Percentiles rank a stretch among this genome's conserved stretches.
Conservation (phyloP, 2,329 filamentous ascomycete species). For the Arthrobotrys megalospora region DNA sequence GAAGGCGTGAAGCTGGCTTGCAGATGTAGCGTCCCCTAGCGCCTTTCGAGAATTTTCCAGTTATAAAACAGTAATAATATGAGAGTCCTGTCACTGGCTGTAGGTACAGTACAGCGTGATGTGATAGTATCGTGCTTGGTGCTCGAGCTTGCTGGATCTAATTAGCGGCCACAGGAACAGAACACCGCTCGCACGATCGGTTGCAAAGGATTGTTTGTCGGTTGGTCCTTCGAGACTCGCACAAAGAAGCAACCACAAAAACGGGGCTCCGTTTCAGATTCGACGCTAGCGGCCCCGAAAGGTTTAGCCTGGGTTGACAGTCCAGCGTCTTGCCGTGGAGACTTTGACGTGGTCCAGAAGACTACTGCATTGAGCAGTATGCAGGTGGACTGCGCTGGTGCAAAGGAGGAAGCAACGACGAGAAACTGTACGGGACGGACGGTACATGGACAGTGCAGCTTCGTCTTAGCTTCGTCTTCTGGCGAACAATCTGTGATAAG, state of each 20-base stretch:
- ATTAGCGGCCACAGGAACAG: slow-evolving; percentile 33
- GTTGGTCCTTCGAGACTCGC: slow-evolving; percentile 16
- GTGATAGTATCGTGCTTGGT: slow-evolving; percentile 44
- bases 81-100: slow-evolving; percentile 24
- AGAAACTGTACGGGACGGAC: slow-evolving; percentile 53
- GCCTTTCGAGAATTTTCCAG: slow-evolving; percentile 61
- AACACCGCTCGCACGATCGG: slow-evolving; percentile 45
- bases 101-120: slow-evolving; percentile 54
- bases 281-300: slow-evolving; percentile 50
- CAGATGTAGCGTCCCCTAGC: slow-evolving; percentile 56
- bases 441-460: neutral
- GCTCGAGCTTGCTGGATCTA: slow-evolving; percentile 25
- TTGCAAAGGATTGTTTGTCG: slow-evolving; percentile 26
- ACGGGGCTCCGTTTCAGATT: slow-evolving; percentile 60
- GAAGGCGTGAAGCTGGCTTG: slow-evolving; percentile 59
- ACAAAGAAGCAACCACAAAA: slow-evolving; percentile 50
- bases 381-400: slow-evolving; percentile 29
- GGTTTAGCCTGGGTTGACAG: slow-evolving; percentile 41
- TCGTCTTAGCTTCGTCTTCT: neutral
- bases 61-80: slow-evolving; percentile 51
- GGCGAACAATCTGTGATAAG: slow-evolving; percentile 47
- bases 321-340: slow-evolving; percentile 46
- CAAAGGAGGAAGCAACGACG: slow-evolving; percentile 55
- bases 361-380: slow-evolving; percentile 51
- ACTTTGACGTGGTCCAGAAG: slow-evolving; percentile 59